These are phyloP conservation scores for Hypoxylon rubiginosum DNA, from an alignment of 2,329 filamentous ascomycete species.

Conservation along the genomic window DNA sequence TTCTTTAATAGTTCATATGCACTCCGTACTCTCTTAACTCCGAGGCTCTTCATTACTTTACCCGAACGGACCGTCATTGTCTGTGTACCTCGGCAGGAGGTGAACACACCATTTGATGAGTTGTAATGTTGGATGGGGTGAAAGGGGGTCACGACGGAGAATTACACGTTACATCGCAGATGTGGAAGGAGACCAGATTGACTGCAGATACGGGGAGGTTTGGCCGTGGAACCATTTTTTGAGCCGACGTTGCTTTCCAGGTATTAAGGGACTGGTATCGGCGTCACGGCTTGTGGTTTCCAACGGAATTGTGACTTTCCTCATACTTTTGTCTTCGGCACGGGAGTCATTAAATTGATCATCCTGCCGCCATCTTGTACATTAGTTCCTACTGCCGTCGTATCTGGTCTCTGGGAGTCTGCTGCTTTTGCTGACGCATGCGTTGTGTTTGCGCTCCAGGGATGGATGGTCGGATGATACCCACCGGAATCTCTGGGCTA, in stretches of 20 bases:
- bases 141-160: constrained; percentile 16
- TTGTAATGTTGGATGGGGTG: constrained; percentile 19
- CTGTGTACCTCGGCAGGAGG: constrained; percentile 13
- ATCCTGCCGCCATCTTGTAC: constrained; percentile 42
- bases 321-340: constrained; percentile 40
- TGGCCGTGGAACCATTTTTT: constrained; percentile 26
- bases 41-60: constrained; percentile 19
- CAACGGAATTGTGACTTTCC: constrained; percentile 29
- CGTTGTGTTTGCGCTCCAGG: constrained; percentile 29
- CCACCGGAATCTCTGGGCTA: constrained; percentile 27
- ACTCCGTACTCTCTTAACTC: constrained; percentile 21
- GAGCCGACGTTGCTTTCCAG: constrained; percentile 31
- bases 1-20: constrained; percentile 44
- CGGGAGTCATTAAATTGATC: constrained; percentile 47
- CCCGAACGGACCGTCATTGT: constrained; percentile 8
- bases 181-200: constrained; percentile 42
- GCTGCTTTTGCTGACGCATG: constrained; percentile 14
- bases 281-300: constrained; percentile 37
- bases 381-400: constrained; percentile 44
- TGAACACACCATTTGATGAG: constrained; percentile 23
- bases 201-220: constrained; percentile 34
- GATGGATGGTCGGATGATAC: constrained; percentile 34
- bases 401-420: constrained; percentile 30
- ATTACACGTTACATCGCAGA: constrained; percentile 27
- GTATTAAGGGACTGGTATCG: constrained; percentile 29